phyloP scores from a whole-genome alignment of 139 green algal genomes.

The Chlamydomonas sp. region DNA sequence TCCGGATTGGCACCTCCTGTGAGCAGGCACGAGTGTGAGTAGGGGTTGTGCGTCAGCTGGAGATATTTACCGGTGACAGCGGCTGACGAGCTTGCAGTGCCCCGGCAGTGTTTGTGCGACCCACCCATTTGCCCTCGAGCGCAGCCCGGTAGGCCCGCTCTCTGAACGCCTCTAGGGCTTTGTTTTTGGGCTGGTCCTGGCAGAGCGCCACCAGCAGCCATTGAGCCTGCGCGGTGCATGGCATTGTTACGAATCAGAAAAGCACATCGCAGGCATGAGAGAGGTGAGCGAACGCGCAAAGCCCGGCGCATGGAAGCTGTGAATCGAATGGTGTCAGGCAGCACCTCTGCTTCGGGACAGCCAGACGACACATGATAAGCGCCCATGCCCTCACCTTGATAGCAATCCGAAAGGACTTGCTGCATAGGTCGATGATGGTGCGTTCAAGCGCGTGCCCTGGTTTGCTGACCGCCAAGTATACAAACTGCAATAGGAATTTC shows the following conservation, averaged over 20 bases:
- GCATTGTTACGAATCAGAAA: neutral
- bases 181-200: constrained; percentile 84
- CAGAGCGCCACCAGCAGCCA: constrained; percentile 92
- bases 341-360: too few species aligned
- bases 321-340: neutral
- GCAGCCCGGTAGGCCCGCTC: constrained; percentile 81
- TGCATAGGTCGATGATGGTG: constrained; percentile 84
- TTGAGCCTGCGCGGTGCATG: constrained; percentile 69
- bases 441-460: constrained; percentile 76
- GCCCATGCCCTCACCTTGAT: constrained; percentile 75
- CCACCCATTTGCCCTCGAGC: constrained; percentile 80
- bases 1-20: constrained; percentile 82
- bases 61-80: too few species aligned
- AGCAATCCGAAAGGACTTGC: constrained; percentile 82
- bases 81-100: neutral
- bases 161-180: constrained; percentile 57
- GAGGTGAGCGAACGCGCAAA: too few species aligned
- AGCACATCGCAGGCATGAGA: neutral
- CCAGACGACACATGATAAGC: neutral
- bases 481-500: constrained; percentile 86
- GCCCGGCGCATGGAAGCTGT: too few species aligned
- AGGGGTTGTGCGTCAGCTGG: too few species aligned
- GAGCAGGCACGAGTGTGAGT: neutral
- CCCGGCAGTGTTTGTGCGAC: constrained; percentile 10
- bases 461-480: constrained; percentile 79